A percentile compares a stretch with the other conserved stretches of the same genome.
phyloP scores from a whole-genome alignment of 768 basidiomycete species.

The Coprinopsis cinerea region DNA sequence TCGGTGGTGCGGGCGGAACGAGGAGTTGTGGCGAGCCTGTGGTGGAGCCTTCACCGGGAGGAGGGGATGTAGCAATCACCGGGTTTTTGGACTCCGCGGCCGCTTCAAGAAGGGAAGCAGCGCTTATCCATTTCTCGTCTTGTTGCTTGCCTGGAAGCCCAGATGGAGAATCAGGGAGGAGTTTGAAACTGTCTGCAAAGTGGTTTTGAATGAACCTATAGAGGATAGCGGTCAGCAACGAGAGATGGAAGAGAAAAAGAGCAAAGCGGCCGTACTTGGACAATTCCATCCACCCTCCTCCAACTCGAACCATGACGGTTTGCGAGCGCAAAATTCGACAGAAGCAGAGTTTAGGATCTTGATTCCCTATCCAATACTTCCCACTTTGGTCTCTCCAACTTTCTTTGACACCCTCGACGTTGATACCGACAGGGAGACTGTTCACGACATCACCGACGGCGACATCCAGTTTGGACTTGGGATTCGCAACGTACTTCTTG shows the following conservation, averaged over 20 bases:
- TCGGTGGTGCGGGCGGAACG: slow-evolving; percentile 36
- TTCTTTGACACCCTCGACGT: slow-evolving; percentile 72
- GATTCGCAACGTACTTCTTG: slow-evolving; percentile 79
- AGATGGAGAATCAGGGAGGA: slow-evolving; percentile 62
- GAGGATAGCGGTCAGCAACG: slow-evolving; percentile 7
- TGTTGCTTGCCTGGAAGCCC: slow-evolving; percentile 29
- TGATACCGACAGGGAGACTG: slow-evolving; percentile 78
- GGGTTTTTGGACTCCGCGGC: slow-evolving; percentile 22
- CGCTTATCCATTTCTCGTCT: slow-evolving; percentile 83
- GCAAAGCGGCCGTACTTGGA: slow-evolving; percentile 88
- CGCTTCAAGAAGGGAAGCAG: slow-evolving; percentile 61
- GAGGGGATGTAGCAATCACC: slow-evolving; percentile 16
- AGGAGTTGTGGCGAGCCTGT: too few species aligned
- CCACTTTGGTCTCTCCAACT: slow-evolving; percentile 92
- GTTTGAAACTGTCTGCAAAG: slow-evolving; percentile 76
- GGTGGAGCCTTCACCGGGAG: too few species aligned
- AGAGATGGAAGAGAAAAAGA: slow-evolving; percentile 10
- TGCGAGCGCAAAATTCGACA: slow-evolving; percentile 87
- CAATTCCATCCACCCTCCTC: slow-evolving; percentile 90
- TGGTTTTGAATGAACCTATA: slow-evolving; percentile 80
- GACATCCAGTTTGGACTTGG: slow-evolving; percentile 87
- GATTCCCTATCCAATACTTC: slow-evolving; percentile 94
- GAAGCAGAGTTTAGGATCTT: slow-evolving; percentile 86
- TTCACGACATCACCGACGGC: slow-evolving; percentile 92
- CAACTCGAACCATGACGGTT: slow-evolving; percentile 94